Percentiles rank a stretch among this genome's conserved stretches.
phyloP scores from a whole-genome alignment of 306 rosid genomes.

The Hylodesmum podocarpum region DNA sequence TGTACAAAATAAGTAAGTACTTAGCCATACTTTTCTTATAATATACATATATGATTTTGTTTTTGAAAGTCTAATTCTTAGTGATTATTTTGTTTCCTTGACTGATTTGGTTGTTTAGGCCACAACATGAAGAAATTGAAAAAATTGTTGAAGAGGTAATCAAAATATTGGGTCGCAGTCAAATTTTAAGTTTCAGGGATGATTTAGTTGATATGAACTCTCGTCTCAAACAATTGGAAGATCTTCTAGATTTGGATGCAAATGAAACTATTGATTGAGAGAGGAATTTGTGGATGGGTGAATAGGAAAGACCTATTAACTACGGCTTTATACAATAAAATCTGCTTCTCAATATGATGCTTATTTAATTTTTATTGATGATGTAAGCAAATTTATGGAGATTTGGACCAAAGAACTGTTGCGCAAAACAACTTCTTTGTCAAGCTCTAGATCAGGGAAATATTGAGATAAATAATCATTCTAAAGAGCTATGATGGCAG shows the following conservation, averaged over 20 bases:
- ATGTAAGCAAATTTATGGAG: not conserved
- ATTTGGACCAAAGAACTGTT: not conserved
- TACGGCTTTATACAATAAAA: not conserved
- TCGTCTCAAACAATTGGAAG: not conserved
- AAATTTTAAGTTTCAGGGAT: not conserved
- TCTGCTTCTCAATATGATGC: not conserved
- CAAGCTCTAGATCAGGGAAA: not conserved
- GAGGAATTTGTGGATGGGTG: conserved; percentile 31
- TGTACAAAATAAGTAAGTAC: not conserved
- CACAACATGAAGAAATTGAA: not conserved
- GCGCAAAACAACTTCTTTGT: not conserved
- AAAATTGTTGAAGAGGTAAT: not conserved
- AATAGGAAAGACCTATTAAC: conserved; percentile 34
- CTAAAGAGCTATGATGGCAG: not conserved
- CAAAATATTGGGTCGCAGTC: not conserved
- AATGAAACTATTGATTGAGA: conserved; percentile 9
- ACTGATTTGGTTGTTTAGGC: not conserved
- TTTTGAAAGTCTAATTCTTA: not conserved
- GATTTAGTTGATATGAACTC: conserved; percentile 30
- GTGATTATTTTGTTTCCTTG: not conserved
- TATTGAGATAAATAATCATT: not conserved
- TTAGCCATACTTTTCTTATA: not conserved
- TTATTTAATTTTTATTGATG: not conserved
- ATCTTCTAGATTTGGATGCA: not conserved
- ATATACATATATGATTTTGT: too few relatives aligned